Evolutionary conservation across 495 filamentous ascomycete species (phyloP).

Genomic region (Penicillium waksmanii): DNA sequence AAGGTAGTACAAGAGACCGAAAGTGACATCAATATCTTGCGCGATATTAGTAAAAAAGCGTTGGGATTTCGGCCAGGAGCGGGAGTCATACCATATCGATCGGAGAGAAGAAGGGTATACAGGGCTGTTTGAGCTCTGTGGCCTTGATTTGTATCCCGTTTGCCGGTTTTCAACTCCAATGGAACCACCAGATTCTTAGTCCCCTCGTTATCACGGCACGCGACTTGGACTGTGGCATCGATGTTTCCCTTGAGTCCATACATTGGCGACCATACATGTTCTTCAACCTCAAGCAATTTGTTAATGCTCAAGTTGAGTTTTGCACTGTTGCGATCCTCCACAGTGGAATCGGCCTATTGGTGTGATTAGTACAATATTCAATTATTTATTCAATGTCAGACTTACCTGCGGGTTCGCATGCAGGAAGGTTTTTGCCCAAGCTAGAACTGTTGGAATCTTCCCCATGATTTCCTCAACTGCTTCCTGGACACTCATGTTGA

Average conservation of each 20-base stretch:
- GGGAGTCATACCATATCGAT: conserved; percentile 72
- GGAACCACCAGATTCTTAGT: conserved; percentile 79
- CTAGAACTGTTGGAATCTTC: conserved; percentile 74
- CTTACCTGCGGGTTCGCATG: conserved; percentile 69
- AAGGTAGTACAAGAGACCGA: conserved; percentile 92
- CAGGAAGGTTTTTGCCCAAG: conserved; percentile 85
- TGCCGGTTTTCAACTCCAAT: conserved; percentile 94
- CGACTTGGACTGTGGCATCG: conserved; percentile 95
- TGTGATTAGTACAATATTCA: neutral
- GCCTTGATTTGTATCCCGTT: conserved; percentile 67
- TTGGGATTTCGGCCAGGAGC: neutral
- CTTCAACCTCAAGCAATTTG: conserved; percentile 94
- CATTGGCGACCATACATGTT: conserved; percentile 96
- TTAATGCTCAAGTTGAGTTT: conserved; percentile 81
- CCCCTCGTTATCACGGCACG: conserved; percentile 65
- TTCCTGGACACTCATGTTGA: conserved; percentile 71
- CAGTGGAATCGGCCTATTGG: conserved; percentile 66
- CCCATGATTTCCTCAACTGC: conserved; percentile 76
- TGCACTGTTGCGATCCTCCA: conserved; percentile 74
- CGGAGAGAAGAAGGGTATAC: conserved; percentile 89
- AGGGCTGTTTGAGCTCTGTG: conserved; percentile 94
- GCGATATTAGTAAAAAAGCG: conserved; percentile 1
- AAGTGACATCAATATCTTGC: conserved; percentile 79
- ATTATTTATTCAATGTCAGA: conserved; percentile 3
- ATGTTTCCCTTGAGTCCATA: conserved; percentile 97